A percentile compares a stretch with the other conserved stretches of the same genome.
phyloP scores from a whole-genome alignment of 768 basidiomycete genomes.

The Rhodotorula sphaerocarpa region DNA sequence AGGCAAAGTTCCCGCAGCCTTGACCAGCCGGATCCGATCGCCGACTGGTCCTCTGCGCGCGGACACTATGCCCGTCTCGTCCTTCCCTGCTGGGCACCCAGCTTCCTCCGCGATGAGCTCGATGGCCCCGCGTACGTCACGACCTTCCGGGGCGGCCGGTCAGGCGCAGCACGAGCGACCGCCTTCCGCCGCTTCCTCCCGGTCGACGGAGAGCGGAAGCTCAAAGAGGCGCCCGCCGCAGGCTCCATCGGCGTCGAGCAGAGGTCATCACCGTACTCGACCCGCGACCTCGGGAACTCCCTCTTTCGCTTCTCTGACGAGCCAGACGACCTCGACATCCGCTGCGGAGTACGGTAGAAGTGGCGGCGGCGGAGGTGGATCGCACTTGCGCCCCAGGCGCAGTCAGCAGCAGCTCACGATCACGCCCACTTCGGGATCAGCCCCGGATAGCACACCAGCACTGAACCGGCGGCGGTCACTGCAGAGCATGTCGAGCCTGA shows the following conservation, averaged over 20 bases:
- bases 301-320: too few relatives aligned
- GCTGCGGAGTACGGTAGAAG: too few relatives aligned
- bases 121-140: too few relatives aligned
- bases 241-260: conserved; percentile 19
- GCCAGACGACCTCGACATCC: too few relatives aligned
- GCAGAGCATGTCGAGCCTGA: conserved; percentile 10
- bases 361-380: too few relatives aligned
- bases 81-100: too few relatives aligned
- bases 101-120: too few relatives aligned
- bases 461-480: conserved; percentile 16
- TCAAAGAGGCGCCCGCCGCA: conserved; percentile 15
- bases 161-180: neutral
- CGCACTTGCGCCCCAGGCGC: conserved; percentile 5
- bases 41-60: too few relatives aligned
- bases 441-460: neutral
- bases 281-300: conserved; percentile 15
- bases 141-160: too few relatives aligned
- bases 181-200: neutral
- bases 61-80: too few relatives aligned
- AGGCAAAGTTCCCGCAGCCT: neutral
- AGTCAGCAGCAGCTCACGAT: conserved; percentile 13
- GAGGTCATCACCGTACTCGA: conserved; percentile 11
- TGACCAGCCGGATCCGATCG: too few relatives aligned
- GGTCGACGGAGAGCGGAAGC: neutral
- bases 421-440: neutral